A percentile compares a stretch with the other conserved stretches of the same genome.
Evolutionary conservation across 2,329 filamentous ascomycete species (phyloP).

Genomic region (Fusarium hostae): DNA sequence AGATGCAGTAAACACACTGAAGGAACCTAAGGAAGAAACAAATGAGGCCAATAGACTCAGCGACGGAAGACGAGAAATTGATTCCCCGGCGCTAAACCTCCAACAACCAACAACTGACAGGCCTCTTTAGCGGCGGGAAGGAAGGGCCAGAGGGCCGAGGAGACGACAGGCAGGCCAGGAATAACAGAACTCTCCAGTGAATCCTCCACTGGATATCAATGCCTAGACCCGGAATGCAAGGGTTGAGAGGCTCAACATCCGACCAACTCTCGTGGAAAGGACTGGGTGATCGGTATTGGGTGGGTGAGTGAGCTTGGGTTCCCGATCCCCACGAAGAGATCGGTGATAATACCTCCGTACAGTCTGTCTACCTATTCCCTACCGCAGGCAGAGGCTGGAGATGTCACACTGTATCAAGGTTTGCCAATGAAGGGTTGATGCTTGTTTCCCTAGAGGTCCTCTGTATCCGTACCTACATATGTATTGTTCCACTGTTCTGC

Average conservation of each 20-base stretch:
- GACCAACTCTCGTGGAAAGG: conserved; percentile 6
- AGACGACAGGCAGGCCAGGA: conserved; percentile 14
- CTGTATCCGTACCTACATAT: not conserved
- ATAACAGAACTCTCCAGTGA: not conserved
- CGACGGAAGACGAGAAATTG: conserved; percentile 23
- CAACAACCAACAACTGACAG: conserved; percentile 28
- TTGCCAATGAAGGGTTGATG: conserved; percentile 1
- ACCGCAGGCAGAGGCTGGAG: not conserved
- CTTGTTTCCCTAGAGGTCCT: conserved; percentile 13
- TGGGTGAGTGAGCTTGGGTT: conserved; percentile 5
- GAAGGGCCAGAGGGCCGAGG: conserved; percentile 29
- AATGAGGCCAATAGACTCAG: conserved; percentile 18
- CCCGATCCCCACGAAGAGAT: conserved; percentile 20
- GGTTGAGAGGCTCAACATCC: conserved; percentile 30
- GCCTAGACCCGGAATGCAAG: conserved; percentile 10
- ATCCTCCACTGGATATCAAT: not conserved
- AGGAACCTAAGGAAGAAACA: not conserved
- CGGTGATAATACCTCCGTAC: not conserved
- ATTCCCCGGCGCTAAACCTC: conserved; percentile 37
- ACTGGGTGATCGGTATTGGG: not conserved
- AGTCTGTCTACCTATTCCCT: not conserved
- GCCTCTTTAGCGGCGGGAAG: conserved; percentile 37
- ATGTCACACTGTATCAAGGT: conserved; percentile 1
- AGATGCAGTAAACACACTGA: not conserved
- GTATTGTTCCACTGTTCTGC: conserved; percentile 7